Evolutionary conservation across 371 early-diverging fungal species (phyloP).

Genomic region (Mortierella sp.): DNA sequence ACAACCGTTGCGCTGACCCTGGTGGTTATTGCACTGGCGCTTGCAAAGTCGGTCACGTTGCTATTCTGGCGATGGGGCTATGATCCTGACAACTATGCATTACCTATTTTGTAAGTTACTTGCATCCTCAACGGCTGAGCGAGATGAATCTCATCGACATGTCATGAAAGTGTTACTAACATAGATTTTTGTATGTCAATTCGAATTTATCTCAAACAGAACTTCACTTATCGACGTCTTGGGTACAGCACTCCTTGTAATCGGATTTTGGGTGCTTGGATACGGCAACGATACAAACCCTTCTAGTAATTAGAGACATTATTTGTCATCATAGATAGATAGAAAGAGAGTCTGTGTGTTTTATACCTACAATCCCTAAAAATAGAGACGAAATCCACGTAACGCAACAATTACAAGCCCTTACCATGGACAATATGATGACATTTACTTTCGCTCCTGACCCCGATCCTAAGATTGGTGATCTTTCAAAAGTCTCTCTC

Average conservation of each 20-base stretch:
- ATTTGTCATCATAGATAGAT: neutral
- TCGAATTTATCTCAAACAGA: constrained; percentile 10
- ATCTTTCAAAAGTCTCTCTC: no score
- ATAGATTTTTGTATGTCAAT: no score
- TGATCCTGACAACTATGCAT: constrained; percentile 89
- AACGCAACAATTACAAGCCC: no score
- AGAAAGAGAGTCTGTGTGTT: no score
- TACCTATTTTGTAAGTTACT: constrained; percentile 72
- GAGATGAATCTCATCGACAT: neutral
- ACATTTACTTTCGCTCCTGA: no score
- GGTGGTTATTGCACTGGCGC: constrained; percentile 58
- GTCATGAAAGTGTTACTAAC: no score
- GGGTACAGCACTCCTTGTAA: constrained; percentile 67
- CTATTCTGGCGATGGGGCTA: constrained; percentile 77
- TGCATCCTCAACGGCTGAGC: neutral
- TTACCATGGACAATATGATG: no score
- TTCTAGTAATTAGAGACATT: neutral
- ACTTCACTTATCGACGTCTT: constrained; percentile 74
- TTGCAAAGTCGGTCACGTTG: constrained; percentile 71
- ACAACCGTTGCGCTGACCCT: constrained; percentile 55
- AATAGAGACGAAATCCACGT: no score
- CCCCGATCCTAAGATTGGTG: no score
- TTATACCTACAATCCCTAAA: no score
- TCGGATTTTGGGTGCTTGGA: constrained; percentile 60
- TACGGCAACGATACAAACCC: constrained; percentile 21